Percentiles rank a stretch among this genome's conserved stretches.
These are phyloP conservation scores for Scenedesmus sp. DNA, from an alignment of 163 green algal genomes.

Conservation along the genomic window DNA sequence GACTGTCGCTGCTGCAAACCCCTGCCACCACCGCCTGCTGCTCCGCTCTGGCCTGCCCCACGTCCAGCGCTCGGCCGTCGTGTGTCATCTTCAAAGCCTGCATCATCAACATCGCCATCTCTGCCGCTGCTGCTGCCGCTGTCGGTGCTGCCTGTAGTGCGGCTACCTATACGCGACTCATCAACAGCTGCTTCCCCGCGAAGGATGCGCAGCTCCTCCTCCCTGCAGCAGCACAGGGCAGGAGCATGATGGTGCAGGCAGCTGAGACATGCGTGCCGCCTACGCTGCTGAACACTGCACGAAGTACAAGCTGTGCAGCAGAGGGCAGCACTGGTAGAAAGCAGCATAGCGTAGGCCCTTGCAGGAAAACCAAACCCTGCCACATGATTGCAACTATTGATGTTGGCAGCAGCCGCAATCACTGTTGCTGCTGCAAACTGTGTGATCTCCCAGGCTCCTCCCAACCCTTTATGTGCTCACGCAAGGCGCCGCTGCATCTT, in stretches of 20 bases:
- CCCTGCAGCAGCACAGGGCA: too few species aligned
- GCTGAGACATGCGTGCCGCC: too few species aligned
- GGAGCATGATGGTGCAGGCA: background rate
- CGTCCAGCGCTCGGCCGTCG: conserved; percentile 8
- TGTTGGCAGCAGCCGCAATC: background rate
- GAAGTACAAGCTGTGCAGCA: too few species aligned
- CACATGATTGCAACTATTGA: too few species aligned
- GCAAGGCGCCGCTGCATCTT: conserved; percentile 86
- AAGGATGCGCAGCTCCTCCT: conserved; percentile 85
- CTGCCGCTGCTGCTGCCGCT: conserved; percentile 9
- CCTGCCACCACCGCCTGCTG: background rate
- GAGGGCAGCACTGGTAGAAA: background rate
- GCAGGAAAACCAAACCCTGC: background rate
- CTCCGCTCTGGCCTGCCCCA: conserved; percentile 3
- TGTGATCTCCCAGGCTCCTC: background rate
- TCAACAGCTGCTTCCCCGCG: conserved; percentile 79
- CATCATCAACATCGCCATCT: background rate
- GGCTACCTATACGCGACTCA: conserved; percentile 49
- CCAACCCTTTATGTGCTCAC: conserved; percentile 38
- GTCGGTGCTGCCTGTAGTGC: background rate
- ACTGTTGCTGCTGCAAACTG: background rate
- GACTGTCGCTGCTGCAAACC: conserved; percentile 33
- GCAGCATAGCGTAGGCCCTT: background rate
- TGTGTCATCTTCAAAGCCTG: conserved; percentile 30
- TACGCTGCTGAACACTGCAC: too few species aligned